Evolutionary conservation across 129 eudicot genomes (phyloP).

Genomic region (Glebionis coronaria): DNA sequence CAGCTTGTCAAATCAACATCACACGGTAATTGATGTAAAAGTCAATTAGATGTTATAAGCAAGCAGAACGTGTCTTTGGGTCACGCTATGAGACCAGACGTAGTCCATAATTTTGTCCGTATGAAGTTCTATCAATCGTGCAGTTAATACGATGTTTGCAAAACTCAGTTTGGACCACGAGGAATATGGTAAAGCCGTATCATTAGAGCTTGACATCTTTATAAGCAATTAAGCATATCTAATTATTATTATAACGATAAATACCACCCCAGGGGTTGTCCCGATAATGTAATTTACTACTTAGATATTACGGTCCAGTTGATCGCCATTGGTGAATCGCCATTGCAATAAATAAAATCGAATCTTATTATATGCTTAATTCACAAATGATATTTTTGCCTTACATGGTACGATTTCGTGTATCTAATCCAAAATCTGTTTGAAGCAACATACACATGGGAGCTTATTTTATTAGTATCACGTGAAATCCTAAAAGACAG

Average conservation of each 20-base stretch:
- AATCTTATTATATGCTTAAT: neutral
- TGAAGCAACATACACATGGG: no score
- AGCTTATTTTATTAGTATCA: neutral
- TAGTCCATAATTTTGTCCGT: no score
- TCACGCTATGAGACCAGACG: neutral
- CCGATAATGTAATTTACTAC: neutral
- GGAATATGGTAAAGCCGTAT: no score
- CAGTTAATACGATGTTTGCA: no score
- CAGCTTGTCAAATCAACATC: neutral
- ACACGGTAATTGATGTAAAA: neutral
- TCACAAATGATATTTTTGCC: neutral
- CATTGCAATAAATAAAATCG: conserved; percentile 5
- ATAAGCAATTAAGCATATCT: neutral
- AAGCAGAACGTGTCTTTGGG: no score
- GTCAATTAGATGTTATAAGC: neutral
- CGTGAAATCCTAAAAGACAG: neutral
- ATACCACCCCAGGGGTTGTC: neutral
- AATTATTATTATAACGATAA: neutral
- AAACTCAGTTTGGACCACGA: no score
- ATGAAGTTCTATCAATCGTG: no score
- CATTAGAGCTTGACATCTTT: neutral
- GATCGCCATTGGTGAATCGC: neutral
- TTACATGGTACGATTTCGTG: neutral
- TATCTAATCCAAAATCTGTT: neutral
- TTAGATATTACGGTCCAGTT: neutral